A percentile compares a stretch with the other conserved stretches of the same genome.
Conservation (phyloP, 23 red algal species). For the Gracilariopsis chorda region DNA sequence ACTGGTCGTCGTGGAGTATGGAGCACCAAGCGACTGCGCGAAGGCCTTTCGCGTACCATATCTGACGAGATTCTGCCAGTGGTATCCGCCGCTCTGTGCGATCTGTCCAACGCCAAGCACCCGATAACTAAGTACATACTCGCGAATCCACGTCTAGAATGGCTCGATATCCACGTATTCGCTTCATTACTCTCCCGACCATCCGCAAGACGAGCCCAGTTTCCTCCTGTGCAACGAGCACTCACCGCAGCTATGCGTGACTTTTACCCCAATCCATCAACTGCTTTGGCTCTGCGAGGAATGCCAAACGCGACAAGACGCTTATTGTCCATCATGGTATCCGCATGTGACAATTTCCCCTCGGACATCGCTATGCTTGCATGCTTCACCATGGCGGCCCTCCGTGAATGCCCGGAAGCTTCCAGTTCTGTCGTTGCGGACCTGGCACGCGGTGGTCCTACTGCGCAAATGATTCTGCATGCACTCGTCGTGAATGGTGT, state of each 20-base stretch:
- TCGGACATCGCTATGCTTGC: neutral
- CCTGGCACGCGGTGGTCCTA: neutral
- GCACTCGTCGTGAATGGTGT: neutral
- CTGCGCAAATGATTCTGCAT: neutral
- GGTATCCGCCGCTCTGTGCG: neutral
- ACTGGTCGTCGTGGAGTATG: slow-evolving; percentile 3
- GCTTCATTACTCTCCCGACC: slow-evolving; percentile 6
- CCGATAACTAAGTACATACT: slow-evolving; percentile 21
- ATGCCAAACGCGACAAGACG: slow-evolving; percentile 2
- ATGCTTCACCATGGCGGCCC: neutral
- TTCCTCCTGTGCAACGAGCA: neutral
- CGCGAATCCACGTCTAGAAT: neutral
- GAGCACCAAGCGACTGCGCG: slow-evolving; percentile 1
- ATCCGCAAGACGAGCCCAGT: slow-evolving; percentile 1
- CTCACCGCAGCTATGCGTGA: neutral
- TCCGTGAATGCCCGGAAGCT: neutral
- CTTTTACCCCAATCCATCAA: neutral
- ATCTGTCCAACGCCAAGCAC: slow-evolving; percentile 6
- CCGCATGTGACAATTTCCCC: neutral
- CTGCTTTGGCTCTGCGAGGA: neutral
- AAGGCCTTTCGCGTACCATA: neutral
- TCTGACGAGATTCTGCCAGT: slow-evolving; percentile 15
- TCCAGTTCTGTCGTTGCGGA: neutral
- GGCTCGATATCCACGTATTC: slow-evolving; percentile 21
- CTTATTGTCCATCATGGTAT: neutral